These are phyloP conservation scores for Eucalyptus leucophloia DNA, from an alignment of 345 rosid genomes.

Conservation along the genomic window DNA sequence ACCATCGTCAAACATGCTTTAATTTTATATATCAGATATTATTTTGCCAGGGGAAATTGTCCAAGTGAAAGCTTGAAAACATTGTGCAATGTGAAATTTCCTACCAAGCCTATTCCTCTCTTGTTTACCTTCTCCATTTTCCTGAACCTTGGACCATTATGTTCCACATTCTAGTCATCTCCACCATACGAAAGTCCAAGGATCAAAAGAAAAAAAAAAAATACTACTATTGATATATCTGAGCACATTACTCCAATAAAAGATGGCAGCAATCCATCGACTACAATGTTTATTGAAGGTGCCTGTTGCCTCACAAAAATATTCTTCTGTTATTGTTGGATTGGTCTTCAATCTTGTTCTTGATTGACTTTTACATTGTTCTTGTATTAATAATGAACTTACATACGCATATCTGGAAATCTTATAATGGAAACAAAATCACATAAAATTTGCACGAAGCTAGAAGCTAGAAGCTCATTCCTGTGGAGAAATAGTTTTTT, in stretches of 20 bases:
- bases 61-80: not conserved
- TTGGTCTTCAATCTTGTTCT: not conserved
- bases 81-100: not conserved
- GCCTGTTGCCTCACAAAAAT: not conserved
- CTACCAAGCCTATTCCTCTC: not conserved
- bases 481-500: not conserved
- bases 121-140: not conserved
- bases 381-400: not conserved
- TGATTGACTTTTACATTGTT: not conserved
- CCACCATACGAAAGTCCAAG: not conserved
- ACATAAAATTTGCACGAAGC: not conserved
- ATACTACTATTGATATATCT: not conserved
- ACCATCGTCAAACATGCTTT: not conserved
- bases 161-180: not conserved
- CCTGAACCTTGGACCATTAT: not conserved
- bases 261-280: not conserved
- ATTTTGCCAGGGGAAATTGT: not conserved
- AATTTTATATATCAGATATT: not conserved
- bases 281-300: not conserved
- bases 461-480: not conserved
- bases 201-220: not conserved
- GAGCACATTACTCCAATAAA: not conserved
- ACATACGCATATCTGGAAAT: not conserved
- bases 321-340: not conserved
- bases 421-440: not conserved